These are phyloP conservation scores for Bacterosira constricta DNA, from an alignment of 108 stramenopile genomes.

Conservation along the genomic window DNA sequence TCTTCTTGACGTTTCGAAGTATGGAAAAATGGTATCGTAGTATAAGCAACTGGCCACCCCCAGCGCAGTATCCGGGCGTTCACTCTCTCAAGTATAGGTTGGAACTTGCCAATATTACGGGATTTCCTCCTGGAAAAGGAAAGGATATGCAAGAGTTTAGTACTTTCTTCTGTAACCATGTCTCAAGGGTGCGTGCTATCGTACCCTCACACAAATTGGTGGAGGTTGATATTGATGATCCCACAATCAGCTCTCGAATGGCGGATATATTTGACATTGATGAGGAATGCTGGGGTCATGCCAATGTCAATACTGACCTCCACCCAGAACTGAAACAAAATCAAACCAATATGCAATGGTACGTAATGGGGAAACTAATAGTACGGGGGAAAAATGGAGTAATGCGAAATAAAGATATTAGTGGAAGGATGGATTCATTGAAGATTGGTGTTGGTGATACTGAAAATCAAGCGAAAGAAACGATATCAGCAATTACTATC, in stretches of 20 bases:
- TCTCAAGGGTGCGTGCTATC: conserved; percentile 9
- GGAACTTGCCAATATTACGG: background rate
- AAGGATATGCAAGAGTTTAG: background rate
- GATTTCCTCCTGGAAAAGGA: background rate
- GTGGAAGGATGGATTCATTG: background rate
- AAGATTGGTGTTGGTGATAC: background rate
- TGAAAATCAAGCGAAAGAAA: background rate
- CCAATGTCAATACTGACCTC: conserved; percentile 17
- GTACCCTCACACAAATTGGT: conserved; percentile 9
- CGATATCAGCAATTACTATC: background rate
- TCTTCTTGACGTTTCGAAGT: conserved; percentile 23
- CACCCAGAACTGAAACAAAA: conserved; percentile 6
- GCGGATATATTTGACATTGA: conserved; percentile 26
- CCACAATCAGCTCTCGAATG: background rate
- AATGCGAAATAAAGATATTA: background rate
- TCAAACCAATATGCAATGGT: background rate
- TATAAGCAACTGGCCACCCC: conserved; percentile 21
- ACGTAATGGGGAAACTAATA: background rate
- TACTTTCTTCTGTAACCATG: conserved; percentile 28
- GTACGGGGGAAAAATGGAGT: conserved; percentile 19
- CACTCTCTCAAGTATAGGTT: background rate
- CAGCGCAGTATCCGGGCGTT: background rate
- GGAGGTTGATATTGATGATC: conserved; percentile 33
- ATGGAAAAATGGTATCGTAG: conserved; percentile 30
- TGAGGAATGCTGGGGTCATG: conserved; percentile 6